Evolutionary conservation across 257 asterid species (phyloP), one percentile per base, ranked within the genome.

Genomic region (Solanum etuberosum): DNA sequence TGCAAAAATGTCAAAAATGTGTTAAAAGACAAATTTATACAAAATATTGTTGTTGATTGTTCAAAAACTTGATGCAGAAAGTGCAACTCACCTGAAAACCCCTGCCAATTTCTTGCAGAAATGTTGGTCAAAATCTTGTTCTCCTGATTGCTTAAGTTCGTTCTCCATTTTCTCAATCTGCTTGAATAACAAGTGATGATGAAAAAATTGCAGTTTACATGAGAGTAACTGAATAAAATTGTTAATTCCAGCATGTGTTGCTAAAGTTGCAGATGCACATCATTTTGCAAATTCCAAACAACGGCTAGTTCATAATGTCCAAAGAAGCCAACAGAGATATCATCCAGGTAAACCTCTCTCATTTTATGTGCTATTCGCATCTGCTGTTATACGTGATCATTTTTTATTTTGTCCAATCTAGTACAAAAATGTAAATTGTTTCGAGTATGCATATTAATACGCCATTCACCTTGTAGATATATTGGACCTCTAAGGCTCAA

Each of bases 151-250:
- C 70, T 63, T 21, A 48, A 90, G 87, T 88, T 90, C 83, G 4
- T 88, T 88, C 92, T 95, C 94, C 98, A 95, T 93, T 88, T 88
- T 93, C 88, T 87, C 91, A 57, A 91, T 92, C 97, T 95, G 92
- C n/a, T 87, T 59, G 34, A 87, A 82, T 70, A 83, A 21, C 67
- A 70, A 51, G 85, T 10, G 43, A 48, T 31, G 31, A 27, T 20
- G 12, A 29, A 48, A 48, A 48, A 5, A 81, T 29, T 81, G 29
- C 40, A 27, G 11, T 16, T 46, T 46, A 46, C 40, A 85, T 90
- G 73, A 73, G 42, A 68, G 86, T 25, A 43, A 29, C 61, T 77
- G 35, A 25, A 40, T 16, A 43, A 25, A 77, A 32, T 27, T 42
- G 16, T 27, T 43, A 42, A 48, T 78, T 78, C 61, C 84, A 78